Base-by-base conservation (phyloP, 2,329 filamentous ascomycete genomes). In the Exserohilum turcica region DNA sequence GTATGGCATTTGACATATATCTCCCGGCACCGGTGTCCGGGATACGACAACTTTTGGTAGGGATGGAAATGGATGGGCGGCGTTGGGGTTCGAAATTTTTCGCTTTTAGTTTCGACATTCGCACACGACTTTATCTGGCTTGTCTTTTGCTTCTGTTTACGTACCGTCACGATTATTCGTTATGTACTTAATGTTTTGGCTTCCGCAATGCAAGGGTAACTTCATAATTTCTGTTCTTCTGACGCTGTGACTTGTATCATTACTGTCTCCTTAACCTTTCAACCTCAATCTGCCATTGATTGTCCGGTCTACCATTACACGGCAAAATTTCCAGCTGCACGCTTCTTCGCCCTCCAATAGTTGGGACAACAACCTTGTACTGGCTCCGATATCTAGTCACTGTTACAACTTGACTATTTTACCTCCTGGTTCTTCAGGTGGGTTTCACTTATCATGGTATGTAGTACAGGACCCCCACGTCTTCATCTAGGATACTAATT, bases 201-300 rank as follows among this genome's bases (percentile, higher is more conserved):
- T 56, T 54, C 52, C 43, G 10, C 28, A 64, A 60, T 63, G 48
- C 46, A 58, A 61, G 45, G 54, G 51, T 63, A 54, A 49, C 37
- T 62, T 61, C 51, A 59, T 24, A 47, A 54, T 12, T 16, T 10
- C 16, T 31, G 3, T 12, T 37, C 12, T 16, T 35, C 9, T 29
- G 15, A 19, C n/a, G 28, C 18, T 15, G 44, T 39, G 39, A 44
- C 38, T 28, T 35, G 4, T n/a, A 8, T 33, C 12, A 10, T 18
- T 10, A 1, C 2, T 8, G 13, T 12, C 38, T 13, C 28, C 7
- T 24, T 24, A 24, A 24, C 21, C 7, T 4, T 4, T 4, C 21
- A 24, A 7, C 21, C 7, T 24, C 21, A 5, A 4, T 24, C 7
- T 7, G 7, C 21, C 7, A 24, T 24, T 7, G 21, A 4, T 7